A percentile compares a stretch with the other conserved stretches of the same genome.
Evolutionary conservation across 83 land plant genomes (phyloP).

Genomic region (Isoetes engelmannii): DNA sequence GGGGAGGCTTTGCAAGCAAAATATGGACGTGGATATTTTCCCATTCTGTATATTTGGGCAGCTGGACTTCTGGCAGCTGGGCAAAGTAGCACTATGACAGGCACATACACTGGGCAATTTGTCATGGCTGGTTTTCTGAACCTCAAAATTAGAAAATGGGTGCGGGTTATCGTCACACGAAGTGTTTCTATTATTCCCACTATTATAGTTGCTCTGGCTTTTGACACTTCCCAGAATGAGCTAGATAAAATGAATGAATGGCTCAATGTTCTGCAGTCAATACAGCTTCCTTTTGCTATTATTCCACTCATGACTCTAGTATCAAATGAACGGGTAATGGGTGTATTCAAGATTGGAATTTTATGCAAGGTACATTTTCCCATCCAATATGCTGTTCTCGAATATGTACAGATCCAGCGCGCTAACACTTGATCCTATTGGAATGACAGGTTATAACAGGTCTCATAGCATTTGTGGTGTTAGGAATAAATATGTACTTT

Average conservation of each 20-base stretch:
- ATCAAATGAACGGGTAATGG: conserved; percentile 78
- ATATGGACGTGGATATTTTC: conserved; percentile 69
- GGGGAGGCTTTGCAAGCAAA: conserved; percentile 70
- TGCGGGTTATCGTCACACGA: conserved; percentile 72
- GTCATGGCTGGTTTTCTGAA: conserved; percentile 91
- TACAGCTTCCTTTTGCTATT: conserved; percentile 93
- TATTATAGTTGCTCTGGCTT: conserved; percentile 69
- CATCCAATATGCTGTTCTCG: neutral
- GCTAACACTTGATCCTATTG: neutral
- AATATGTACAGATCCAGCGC: neutral
- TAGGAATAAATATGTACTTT: conserved; percentile 78
- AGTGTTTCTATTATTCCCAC: conserved; percentile 85
- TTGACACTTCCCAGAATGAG: conserved; percentile 60
- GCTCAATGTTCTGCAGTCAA: conserved; percentile 90
- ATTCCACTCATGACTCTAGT: conserved; percentile 81
- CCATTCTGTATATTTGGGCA: conserved; percentile 90
- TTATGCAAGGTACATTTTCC: conserved; percentile 40
- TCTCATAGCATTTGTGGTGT: conserved; percentile 57
- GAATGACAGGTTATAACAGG: conserved; percentile 56
- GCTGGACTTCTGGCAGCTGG: conserved; percentile 91
- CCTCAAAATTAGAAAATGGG: conserved; percentile 79
- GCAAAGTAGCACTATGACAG: conserved; percentile 94
- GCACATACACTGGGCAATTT: conserved; percentile 68
- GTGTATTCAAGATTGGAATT: conserved; percentile 58
- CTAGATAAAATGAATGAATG: conserved; percentile 82